These are phyloP conservation scores for Hydnomerulius pinastri DNA, from an alignment of 768 basidiomycete genomes.

Conservation along the genomic window DNA sequence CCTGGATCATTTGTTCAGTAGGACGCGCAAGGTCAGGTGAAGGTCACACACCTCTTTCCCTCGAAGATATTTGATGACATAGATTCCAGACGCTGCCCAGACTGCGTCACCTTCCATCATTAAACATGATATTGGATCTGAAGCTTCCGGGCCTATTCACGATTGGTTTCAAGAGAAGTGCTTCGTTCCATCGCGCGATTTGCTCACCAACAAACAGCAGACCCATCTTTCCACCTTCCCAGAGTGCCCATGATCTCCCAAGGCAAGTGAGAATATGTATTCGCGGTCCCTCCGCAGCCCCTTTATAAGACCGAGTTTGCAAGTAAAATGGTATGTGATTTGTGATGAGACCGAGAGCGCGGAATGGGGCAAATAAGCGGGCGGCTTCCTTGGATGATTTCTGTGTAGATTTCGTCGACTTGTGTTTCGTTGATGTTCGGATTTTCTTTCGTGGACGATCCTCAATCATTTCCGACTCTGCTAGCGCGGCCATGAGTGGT, in stretches of 20 bases:
- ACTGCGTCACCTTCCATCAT: slow-evolving; percentile 84
- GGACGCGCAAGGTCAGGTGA: background rate
- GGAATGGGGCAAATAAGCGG: slow-evolving; percentile 85
- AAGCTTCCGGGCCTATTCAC: slow-evolving; percentile 75
- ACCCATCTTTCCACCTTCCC: slow-evolving; percentile 94
- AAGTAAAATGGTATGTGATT: slow-evolving; percentile 88
- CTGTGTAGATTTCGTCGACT: slow-evolving; percentile 2
- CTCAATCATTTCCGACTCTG: slow-evolving; percentile 14
- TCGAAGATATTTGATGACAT: slow-evolving; percentile 76
- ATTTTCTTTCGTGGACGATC: slow-evolving; percentile 29
- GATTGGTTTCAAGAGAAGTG: slow-evolving; percentile 5
- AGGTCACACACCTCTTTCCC: slow-evolving; percentile 74
- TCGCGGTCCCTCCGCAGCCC: slow-evolving; percentile 79
- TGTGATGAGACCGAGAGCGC: slow-evolving; percentile 92
- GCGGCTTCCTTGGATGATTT: slow-evolving; percentile 20
- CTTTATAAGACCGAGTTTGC: slow-evolving; percentile 83
- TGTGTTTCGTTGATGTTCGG: slow-evolving; percentile 11
- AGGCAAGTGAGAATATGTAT: slow-evolving; percentile 86
- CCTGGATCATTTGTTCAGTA: slow-evolving; percentile 32
- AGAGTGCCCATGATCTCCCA: slow-evolving; percentile 90
- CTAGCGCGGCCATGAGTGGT: slow-evolving; percentile 19
- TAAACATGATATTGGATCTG: slow-evolving; percentile 71
- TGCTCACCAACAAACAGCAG: slow-evolving; percentile 89
- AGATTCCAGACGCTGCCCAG: slow-evolving; percentile 72
- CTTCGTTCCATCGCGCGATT: background rate